Evolutionary conservation across 1,284 basidiomycete species (phyloP).

Genomic region (Chondrostereum purpureum): DNA sequence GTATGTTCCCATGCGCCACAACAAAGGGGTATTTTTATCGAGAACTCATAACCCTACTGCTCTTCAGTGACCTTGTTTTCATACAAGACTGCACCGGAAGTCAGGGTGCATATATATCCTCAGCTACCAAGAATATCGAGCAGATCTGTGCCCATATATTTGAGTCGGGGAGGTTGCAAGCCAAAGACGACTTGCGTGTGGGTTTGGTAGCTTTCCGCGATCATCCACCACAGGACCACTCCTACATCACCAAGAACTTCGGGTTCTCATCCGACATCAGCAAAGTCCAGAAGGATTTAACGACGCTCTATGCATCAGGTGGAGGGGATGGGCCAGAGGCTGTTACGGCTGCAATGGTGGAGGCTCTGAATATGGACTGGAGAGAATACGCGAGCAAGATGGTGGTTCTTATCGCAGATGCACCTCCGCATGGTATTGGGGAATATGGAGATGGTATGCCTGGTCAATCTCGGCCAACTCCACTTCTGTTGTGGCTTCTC

Average conservation of each 20-base stretch:
- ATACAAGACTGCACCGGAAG: constrained; percentile 91
- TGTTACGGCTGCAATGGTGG: constrained; percentile 89
- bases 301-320: constrained; percentile 84
- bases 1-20: constrained; percentile 37
- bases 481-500: too few species aligned
- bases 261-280: constrained; percentile 90
- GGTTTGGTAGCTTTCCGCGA: constrained; percentile 89
- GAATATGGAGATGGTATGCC: constrained; percentile 85
- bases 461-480: too few species aligned
- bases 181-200: constrained; percentile 83
- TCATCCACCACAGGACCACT: constrained; percentile 93
- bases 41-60: constrained; percentile 8
- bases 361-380: constrained; percentile 89
- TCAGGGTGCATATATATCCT: constrained; percentile 78
- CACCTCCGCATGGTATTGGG: constrained; percentile 92
- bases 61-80: constrained; percentile 74
- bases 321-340: constrained; percentile 98
- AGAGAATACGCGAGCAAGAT: constrained; percentile 87
- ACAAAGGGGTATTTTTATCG: constrained; percentile 4
- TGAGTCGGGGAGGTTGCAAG: constrained; percentile 86
- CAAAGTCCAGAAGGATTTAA: constrained; percentile 82
- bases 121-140: constrained; percentile 97
- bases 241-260: constrained; percentile 89
- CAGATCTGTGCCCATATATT: constrained; percentile 95
- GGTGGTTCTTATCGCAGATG: constrained; percentile 94